Percentiles rank a stretch among this genome's conserved stretches.
Conservation (phyloP, 169 alveolate species). For the Plasmodium coatneyi region DNA sequence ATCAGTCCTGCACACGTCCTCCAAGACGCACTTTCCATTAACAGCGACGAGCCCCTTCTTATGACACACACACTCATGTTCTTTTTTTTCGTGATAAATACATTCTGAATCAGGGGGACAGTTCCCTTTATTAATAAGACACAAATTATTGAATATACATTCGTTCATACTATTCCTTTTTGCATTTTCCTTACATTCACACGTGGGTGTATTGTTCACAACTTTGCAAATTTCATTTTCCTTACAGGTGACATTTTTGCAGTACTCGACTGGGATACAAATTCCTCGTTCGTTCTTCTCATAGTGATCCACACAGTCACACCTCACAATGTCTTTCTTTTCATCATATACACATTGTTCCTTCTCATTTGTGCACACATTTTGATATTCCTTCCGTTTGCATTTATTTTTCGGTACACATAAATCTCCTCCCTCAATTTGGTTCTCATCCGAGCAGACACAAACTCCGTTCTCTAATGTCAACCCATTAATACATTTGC, state of each 20-base stretch:
- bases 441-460: not conserved
- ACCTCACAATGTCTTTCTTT: conserved; percentile 2
- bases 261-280: conserved; percentile 7
- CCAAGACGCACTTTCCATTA: conserved; percentile 27
- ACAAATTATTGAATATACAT: conserved; percentile 23
- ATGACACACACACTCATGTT: conserved; percentile 53
- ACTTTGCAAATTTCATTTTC: conserved; percentile 37
- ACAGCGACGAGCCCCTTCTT: conserved; percentile 18
- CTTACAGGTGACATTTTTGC: not conserved
- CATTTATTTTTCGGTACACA: conserved; percentile 51
- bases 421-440: not conserved
- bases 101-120: conserved; percentile 46
- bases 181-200: conserved; percentile 52
- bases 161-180: conserved; percentile 4
- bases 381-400: conserved; percentile 27
- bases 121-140: conserved; percentile 29
- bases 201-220: not conserved
- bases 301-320: conserved; percentile 26
- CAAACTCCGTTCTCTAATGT: conserved; percentile 12
- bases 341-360: conserved; percentile 37
- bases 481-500: conserved; percentile 21
- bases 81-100: conserved; percentile 24
- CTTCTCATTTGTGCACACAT: conserved; percentile 11
- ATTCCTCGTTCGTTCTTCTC: not conserved
- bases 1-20: conserved; percentile 24